Base-by-base conservation (phyloP, 306 rosid species). In the Lagenaria siceraria region DNA sequence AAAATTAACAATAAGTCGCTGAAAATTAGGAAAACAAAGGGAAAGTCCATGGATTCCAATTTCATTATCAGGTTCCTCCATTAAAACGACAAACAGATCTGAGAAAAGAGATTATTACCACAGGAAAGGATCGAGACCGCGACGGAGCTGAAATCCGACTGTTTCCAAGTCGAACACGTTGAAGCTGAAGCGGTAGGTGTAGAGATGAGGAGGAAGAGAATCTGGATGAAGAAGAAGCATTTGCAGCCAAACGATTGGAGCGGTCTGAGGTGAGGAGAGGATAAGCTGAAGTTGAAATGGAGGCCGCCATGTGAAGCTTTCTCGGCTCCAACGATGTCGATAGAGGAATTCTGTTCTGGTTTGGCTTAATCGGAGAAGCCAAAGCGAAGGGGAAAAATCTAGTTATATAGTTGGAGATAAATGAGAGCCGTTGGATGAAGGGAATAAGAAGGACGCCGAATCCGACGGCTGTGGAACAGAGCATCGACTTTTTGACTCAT, bases 261-360 rank as follows among this genome's bases (percentile, higher is more conserved):
- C 65, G 59, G 42, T 82, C 77, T 8, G 89, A 81, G 79, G 78
- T 64, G 25, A 88, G 63, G 31, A 82, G 79, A 78, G 79, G 61
- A 86, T 83, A 62, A 6, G 83, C 25, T 42, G 92, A 85, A 0
- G 89, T 63, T 22, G 97, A 81, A 42, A 89, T 61, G 31, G 93
- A 91, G 74, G 86, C 76, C 77, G 98, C 96, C 98, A 93, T 93
- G 55, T 19, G 81, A 29, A 59, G 27, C 84, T 69, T 75, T 24
- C 76, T 27, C 59, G 2, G 43, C 64, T 21, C 75, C 61, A 22
- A 60, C 54, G 25, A 76, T 59, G 36, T 58, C 46, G 56, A 75
- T 68, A 35, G 65, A 24, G 48, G 10, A 76, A 52, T 33, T 12
- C 33, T 43, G 73, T 10, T 51, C 10, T 49, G 48, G 61, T 53